Conservation (phyloP, 108 stramenopile genomes). For the Mayamaea pseudoterrestris region DNA sequence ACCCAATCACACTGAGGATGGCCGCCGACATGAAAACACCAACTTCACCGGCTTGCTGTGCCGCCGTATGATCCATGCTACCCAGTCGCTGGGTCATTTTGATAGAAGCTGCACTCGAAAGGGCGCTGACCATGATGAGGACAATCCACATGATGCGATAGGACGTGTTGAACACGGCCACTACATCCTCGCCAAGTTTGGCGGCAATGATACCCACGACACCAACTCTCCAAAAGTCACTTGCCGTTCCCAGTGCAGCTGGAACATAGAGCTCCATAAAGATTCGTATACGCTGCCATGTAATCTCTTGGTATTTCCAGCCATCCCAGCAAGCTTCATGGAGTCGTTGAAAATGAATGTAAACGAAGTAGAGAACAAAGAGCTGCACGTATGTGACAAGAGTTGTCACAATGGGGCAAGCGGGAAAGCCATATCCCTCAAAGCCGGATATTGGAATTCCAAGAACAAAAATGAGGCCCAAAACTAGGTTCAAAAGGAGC, state of each 20-base stretch:
- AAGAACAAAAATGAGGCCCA: conserved; percentile 63
- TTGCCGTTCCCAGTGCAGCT: conserved; percentile 46
- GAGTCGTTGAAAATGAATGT: conserved; percentile 25
- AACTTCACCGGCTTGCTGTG: conserved; percentile 42
- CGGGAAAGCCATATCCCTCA: conserved; percentile 56
- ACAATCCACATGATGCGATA: conserved; percentile 85
- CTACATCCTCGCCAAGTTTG: conserved; percentile 54
- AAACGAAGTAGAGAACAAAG: conserved; percentile 23
- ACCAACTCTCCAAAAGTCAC: conserved; percentile 76
- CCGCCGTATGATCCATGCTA: conserved; percentile 31
- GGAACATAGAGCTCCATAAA: conserved; percentile 63
- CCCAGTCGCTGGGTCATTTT: conserved; percentile 40
- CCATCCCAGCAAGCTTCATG: conserved; percentile 41
- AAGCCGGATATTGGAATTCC: conserved; percentile 58
- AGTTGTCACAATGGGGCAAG: conserved; percentile 70
- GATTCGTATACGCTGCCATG: conserved; percentile 34
- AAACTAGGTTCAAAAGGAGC: conserved; percentile 44
- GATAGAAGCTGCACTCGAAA: conserved; percentile 40
- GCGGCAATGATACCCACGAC: conserved; percentile 57
- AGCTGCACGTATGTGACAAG: conserved; percentile 44
- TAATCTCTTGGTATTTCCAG: conserved; percentile 35
- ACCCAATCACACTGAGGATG: conserved; percentile 24
- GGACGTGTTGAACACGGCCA: conserved; percentile 78
- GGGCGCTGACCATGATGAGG: conserved; percentile 46
- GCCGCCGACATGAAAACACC: conserved; percentile 30